Evolutionary conservation across 257 asterid genomes (phyloP).

Genomic region (Scutellaria baicalensis): DNA sequence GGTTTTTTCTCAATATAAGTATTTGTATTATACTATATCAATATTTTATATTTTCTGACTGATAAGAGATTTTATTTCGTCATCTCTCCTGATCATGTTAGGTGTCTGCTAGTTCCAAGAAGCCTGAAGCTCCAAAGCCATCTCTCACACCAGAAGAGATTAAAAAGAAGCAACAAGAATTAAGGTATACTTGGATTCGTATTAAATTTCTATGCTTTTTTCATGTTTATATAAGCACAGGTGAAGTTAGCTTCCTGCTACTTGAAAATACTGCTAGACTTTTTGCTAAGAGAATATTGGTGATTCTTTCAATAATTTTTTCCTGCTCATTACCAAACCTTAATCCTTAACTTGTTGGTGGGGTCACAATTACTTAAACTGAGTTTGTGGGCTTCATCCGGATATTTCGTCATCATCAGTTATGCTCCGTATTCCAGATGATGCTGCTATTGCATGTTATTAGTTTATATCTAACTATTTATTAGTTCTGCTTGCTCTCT

Average conservation of each 20-base stretch:
- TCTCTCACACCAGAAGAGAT: slow-evolving; percentile 84
- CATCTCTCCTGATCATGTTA: slow-evolving; percentile 18
- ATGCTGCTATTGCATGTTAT: slow-evolving; percentile 5
- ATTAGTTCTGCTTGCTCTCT: not conserved
- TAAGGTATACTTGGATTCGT: slow-evolving; percentile 39
- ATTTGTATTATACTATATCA: not conserved
- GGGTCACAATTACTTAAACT: not conserved
- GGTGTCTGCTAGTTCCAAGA: slow-evolving; percentile 61
- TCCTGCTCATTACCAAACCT: not conserved
- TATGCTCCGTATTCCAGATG: not conserved
- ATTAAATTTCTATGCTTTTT: not conserved
- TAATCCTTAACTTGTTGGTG: not conserved
- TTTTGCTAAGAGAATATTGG: not conserved
- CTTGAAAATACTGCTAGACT: not conserved
- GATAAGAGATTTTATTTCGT: not conserved
- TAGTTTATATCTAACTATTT: not conserved
- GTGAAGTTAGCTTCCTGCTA: not conserved
- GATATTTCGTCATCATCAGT: not conserved
- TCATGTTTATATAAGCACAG: not conserved
- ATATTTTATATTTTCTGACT: not conserved
- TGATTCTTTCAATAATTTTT: not conserved
- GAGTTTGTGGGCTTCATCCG: not conserved
- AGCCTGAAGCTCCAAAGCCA: slow-evolving; percentile 56
- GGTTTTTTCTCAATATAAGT: not conserved
- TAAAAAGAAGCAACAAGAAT: slow-evolving; percentile 61